These are phyloP conservation scores for Drosera spatulata DNA, from an alignment of 179 eudicot genomes.

Conservation along the genomic window DNA sequence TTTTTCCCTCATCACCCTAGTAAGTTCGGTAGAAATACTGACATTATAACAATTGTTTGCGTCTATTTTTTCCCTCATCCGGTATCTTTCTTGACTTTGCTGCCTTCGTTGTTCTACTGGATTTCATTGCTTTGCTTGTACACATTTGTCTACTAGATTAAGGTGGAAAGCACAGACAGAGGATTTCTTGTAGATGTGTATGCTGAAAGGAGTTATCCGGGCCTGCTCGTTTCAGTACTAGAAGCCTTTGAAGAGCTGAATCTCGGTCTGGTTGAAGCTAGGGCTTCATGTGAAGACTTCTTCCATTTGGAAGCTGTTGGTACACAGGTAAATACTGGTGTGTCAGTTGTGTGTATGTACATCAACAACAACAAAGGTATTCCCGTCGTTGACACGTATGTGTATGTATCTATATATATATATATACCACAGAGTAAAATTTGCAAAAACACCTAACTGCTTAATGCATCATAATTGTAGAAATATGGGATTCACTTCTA, in stretches of 20 bases:
- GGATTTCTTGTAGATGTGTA: slow-evolving; percentile 56
- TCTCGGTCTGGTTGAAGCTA: slow-evolving; percentile 59
- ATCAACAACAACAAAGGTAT: neutral
- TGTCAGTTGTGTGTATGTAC: neutral
- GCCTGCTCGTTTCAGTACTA: slow-evolving; percentile 47
- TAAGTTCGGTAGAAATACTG: neutral
- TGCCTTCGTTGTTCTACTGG: no score
- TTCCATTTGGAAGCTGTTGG: slow-evolving; percentile 64
- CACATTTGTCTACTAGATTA: slow-evolving; percentile 21
- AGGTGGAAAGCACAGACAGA: slow-evolving; percentile 72
- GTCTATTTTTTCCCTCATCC: neutral
- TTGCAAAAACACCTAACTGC: no score
- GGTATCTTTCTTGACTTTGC: no score
- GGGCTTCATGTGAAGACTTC: slow-evolving; percentile 58
- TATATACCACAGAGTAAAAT: no score
- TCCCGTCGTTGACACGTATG: neutral
- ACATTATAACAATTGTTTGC: neutral
- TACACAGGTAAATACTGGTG: neutral
- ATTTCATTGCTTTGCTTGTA: no score
- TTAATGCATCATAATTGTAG: no score
- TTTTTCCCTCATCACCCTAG: no score
- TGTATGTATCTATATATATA: no score
- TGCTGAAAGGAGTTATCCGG: slow-evolving; percentile 45
- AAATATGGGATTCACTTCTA: no score
- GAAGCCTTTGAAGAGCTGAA: slow-evolving; percentile 73